phyloP scores from a whole-genome alignment of 169 alveolate genomes.

The Theileria equi region DNA sequence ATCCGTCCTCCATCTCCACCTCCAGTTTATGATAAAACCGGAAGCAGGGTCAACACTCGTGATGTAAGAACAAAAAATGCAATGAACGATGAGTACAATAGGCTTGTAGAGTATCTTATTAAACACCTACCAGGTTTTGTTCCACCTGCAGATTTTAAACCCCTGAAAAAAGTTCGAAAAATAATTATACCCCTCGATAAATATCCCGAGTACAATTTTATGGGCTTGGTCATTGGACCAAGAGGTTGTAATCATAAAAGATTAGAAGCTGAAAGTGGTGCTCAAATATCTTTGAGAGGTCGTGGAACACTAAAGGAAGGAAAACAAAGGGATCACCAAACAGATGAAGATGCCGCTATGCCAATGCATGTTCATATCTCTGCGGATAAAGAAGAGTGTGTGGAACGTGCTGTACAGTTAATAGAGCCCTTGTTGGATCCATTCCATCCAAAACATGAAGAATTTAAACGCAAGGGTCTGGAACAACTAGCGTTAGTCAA shows the following conservation, averaged over 20 bases:
- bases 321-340: constrained; percentile 83
- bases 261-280: constrained; percentile 87
- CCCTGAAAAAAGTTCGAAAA: constrained; percentile 81
- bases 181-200: constrained; percentile 85
- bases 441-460: constrained; percentile 84
- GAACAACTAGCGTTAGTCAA: constrained; percentile 84
- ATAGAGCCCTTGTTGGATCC: constrained; percentile 86
- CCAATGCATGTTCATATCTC: constrained; percentile 84
- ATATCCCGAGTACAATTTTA: constrained; percentile 90
- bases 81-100: constrained; percentile 83
- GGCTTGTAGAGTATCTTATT: constrained; percentile 83
- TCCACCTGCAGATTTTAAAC: constrained; percentile 86
- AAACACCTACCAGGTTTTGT: constrained; percentile 82
- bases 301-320: constrained; percentile 89
- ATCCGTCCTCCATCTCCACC: constrained; percentile 90
- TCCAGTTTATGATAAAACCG: constrained; percentile 85
- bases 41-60: constrained; percentile 86
- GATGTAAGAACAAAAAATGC: constrained; percentile 84
- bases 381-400: constrained; percentile 79
- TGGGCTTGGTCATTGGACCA: constrained; percentile 93
- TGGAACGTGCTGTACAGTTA: constrained; percentile 78
- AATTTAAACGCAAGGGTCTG: constrained; percentile 79
- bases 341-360: constrained; percentile 85
- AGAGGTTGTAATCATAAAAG: constrained; percentile 92
- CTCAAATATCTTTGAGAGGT: constrained; percentile 86